Percentiles rank a stretch among this genome's conserved stretches.
phyloP scores from a whole-genome alignment of 352 stramenopile species.

The Thraustochytrium sp. region DNA sequence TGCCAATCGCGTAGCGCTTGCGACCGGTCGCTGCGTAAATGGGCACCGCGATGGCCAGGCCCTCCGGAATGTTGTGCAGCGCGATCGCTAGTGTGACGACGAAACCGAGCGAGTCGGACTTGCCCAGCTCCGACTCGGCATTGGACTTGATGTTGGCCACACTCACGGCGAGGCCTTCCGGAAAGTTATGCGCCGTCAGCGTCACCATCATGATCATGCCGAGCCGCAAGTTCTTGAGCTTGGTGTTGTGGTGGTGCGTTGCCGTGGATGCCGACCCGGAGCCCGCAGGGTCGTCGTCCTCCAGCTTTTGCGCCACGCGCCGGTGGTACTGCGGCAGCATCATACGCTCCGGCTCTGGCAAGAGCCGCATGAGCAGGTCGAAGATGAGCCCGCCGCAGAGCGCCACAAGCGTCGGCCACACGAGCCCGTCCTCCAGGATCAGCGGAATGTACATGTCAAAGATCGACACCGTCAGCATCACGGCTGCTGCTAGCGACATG shows the following conservation, averaged over 20 bases:
- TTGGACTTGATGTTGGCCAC: conserved; percentile 39
- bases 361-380: neutral
- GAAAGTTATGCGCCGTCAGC: conserved; percentile 62
- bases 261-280: neutral
- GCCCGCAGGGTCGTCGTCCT: neutral
- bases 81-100: conserved; percentile 65
- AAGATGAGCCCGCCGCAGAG: neutral
- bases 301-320: neutral
- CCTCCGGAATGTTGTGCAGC: conserved; percentile 72
- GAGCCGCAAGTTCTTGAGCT: conserved; percentile 10
- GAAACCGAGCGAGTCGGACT: conserved; percentile 42
- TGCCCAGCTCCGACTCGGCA: neutral
- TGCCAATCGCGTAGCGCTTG: conserved; percentile 65
- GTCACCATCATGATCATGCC: conserved; percentile 61
- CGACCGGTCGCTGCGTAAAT: conserved; percentile 70
- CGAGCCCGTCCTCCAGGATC: conserved; percentile 51
- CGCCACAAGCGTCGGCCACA: neutral
- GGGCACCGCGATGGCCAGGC: conserved; percentile 64
- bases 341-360: conserved; percentile 19
- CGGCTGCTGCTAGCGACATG: conserved; percentile 59
- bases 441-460: conserved; percentile 57
- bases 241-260: neutral
- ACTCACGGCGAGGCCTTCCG: conserved; percentile 56
- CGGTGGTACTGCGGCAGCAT: conserved; percentile 11
- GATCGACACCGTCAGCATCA: conserved; percentile 65